Evolutionary conservation across 2,329 filamentous ascomycete species (phyloP).

Genomic region (Sporothrix globosa): DNA sequence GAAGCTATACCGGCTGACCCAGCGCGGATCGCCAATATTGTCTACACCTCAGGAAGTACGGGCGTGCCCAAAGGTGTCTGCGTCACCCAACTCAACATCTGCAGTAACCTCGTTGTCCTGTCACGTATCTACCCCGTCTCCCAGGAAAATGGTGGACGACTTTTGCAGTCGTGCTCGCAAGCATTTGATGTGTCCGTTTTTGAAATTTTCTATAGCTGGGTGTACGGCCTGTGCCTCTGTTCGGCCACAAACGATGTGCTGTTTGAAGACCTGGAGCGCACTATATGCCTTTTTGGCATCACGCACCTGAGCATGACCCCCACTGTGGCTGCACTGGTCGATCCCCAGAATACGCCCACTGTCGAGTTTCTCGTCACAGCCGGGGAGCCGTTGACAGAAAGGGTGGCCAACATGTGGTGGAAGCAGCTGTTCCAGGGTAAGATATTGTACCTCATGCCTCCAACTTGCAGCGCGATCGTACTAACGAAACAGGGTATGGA

Average conservation of each 20-base stretch:
- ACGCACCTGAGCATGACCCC: constrained; percentile 87
- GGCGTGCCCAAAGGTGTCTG: constrained; percentile 79
- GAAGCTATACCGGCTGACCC: constrained; percentile 44
- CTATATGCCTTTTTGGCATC: constrained; percentile 64
- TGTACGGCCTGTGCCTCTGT: constrained; percentile 76
- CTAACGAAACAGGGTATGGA: constrained; percentile 60
- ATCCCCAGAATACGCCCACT: constrained; percentile 67
- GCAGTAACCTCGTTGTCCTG: constrained; percentile 73
- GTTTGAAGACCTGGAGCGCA: constrained; percentile 70
- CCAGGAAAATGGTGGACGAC: constrained; percentile 51
- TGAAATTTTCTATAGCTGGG: constrained; percentile 87
- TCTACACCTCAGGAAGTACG: constrained; percentile 84
- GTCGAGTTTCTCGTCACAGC: constrained; percentile 79
- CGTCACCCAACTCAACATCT: constrained; percentile 74
- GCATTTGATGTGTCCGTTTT: constrained; percentile 88
- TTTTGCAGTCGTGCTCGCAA: constrained; percentile 82
- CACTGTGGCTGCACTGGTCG: constrained; percentile 76
- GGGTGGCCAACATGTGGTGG: constrained; percentile 71
- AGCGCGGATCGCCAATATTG: constrained; percentile 69
- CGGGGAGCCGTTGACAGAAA: constrained; percentile 76
- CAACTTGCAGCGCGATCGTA: no score
- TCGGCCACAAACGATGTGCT: constrained; percentile 73
- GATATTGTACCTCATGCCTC: neutral
- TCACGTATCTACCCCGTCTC: constrained; percentile 65
- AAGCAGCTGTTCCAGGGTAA: constrained; percentile 68